Percentiles rank a stretch among this genome's conserved stretches.
Evolutionary conservation across 768 basidiomycete genomes (phyloP).

Genomic region (Leccinum longicurvipes): DNA sequence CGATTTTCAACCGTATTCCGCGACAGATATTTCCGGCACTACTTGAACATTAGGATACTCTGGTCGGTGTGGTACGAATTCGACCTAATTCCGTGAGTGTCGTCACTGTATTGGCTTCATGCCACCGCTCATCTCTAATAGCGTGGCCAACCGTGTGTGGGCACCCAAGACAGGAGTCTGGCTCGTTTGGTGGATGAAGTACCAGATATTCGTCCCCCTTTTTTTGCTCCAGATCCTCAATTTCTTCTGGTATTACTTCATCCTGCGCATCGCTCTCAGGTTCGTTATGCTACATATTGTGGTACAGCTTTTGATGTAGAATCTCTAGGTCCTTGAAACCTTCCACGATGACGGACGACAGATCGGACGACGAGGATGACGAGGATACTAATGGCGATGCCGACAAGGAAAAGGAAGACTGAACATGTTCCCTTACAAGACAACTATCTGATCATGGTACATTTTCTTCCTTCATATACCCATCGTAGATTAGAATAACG

Average conservation of each 20-base stretch:
- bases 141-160: constrained; percentile 56
- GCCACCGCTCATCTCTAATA: constrained; percentile 25
- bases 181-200: constrained; percentile 74
- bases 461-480: constrained; percentile 7
- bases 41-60: constrained; percentile 80
- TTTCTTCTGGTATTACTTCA: constrained; percentile 90
- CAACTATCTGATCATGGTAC: neutral
- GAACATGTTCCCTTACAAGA: constrained; percentile 4
- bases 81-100: constrained; percentile 67
- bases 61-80: constrained; percentile 85
- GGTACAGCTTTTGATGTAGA: constrained; percentile 7
- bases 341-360: constrained; percentile 55
- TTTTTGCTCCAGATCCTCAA: constrained; percentile 78
- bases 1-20: neutral
- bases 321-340: constrained; percentile 49
- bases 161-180: constrained; percentile 61
- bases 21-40: constrained; percentile 88
- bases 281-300: constrained; percentile 34
- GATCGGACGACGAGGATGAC: constrained; percentile 78
- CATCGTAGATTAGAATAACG: constrained; percentile 5
- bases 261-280: constrained; percentile 74
- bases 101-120: neutral
- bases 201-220: constrained; percentile 76
- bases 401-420: constrained; percentile 31
- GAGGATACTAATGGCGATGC: constrained; percentile 33